Evolutionary conservation across 257 asterid species (phyloP).

Genomic region (Solanum stenotomum): DNA sequence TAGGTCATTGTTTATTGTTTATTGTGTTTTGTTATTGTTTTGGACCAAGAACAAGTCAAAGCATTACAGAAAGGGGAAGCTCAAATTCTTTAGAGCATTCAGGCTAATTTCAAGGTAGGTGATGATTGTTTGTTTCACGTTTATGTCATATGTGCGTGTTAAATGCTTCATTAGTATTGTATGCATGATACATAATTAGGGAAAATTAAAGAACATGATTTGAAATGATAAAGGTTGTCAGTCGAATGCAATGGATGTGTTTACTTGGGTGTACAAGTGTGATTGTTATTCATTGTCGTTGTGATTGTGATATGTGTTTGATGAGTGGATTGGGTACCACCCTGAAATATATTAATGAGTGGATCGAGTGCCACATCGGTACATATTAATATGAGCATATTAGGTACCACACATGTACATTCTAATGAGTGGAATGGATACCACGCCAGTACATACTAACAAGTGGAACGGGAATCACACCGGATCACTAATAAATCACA

Average conservation of each 20-base stretch:
- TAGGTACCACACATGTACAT: rapidly evolving
- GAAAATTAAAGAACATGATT: too few relatives aligned
- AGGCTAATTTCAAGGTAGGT: not conserved
- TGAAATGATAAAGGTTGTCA: not conserved
- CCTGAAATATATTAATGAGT: too few relatives aligned
- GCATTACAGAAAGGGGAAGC: too few relatives aligned
- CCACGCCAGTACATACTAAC: not conserved
- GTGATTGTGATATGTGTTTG: not conserved
- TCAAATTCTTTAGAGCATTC: not conserved
- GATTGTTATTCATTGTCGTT: not conserved
- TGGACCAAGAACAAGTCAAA: not conserved
- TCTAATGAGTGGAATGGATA: not conserved
- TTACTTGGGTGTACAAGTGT: not conserved
- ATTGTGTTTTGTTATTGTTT: too few relatives aligned
- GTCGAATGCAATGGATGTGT: not conserved
- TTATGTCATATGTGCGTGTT: not conserved
- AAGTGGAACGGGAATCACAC: not conserved
- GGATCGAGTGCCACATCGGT: not conserved
- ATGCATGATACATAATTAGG: not conserved
- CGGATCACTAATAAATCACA: not conserved
- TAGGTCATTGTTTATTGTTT: not conserved
- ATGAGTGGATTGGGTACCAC: not conserved
- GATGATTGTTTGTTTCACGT: not conserved
- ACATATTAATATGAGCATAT: not conserved
- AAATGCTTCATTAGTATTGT: not conserved